Conservation (phyloP, 73 alveolate species). For the Tetrahymena thermophila region DNA sequence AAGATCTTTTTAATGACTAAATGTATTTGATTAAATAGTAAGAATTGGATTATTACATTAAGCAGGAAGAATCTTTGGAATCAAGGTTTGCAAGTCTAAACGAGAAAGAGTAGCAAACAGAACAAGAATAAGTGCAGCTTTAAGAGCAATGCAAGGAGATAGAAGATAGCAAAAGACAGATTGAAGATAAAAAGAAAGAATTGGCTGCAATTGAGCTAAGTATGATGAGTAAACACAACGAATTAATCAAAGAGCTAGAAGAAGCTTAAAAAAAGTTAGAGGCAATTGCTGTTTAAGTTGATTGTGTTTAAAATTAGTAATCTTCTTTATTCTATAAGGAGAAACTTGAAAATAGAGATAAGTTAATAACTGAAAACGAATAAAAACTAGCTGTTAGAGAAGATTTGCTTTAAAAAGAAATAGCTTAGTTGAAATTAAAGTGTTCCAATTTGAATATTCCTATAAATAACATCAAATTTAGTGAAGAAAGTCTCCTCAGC, state of each 20-base stretch:
- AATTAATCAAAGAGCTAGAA: background rate
- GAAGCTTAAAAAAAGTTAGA: background rate
- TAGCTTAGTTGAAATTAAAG: background rate
- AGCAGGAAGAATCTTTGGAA: background rate
- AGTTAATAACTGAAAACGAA: background rate
- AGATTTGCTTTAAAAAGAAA: background rate
- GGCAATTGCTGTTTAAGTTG: background rate
- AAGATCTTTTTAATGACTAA: background rate
- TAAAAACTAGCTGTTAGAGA: background rate
- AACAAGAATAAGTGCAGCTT: background rate
- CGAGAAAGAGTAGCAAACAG: background rate
- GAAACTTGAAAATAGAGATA: background rate
- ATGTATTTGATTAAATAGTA: background rate
- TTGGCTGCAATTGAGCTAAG: background rate
- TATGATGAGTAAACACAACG: background rate
- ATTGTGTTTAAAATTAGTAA: background rate
- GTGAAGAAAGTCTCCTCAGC: background rate
- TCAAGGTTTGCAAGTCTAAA: background rate
- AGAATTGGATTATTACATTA: background rate
- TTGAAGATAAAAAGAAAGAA: background rate
- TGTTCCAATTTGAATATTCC: background rate
- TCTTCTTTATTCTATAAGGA: background rate
- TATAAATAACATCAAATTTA: background rate
- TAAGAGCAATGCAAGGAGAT: background rate
- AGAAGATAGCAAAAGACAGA: background rate